phyloP scores from a whole-genome alignment of 2,329 filamentous ascomycete species.

The Plectosphaerella cucumerina region DNA sequence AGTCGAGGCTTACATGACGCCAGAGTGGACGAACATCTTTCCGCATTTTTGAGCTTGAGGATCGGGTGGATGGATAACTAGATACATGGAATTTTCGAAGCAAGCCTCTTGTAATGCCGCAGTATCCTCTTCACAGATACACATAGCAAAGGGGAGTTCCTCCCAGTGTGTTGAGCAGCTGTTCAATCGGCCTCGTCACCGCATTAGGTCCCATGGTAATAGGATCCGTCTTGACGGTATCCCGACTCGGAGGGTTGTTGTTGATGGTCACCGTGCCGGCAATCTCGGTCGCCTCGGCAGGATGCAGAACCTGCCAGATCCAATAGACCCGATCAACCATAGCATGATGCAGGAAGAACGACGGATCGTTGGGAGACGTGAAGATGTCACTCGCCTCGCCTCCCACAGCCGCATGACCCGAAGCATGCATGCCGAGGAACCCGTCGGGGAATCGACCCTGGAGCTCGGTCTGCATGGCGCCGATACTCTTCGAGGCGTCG shows the following conservation, averaged over 20 bases:
- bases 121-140: slow-evolving; percentile 11
- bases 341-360: slow-evolving; percentile 19
- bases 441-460: slow-evolving; percentile 22
- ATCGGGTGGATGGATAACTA: background rate
- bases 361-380: slow-evolving; percentile 18
- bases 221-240: slow-evolving; percentile 17
- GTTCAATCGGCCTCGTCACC: slow-evolving; percentile 20
- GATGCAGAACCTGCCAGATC: slow-evolving; percentile 20
- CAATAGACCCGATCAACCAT: slow-evolving; percentile 21
- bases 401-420: slow-evolving; percentile 22
- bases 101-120: too few relatives aligned
- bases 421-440: background rate
- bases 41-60: slow-evolving; percentile 12
- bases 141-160: slow-evolving; percentile 29
- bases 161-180: slow-evolving; percentile 24
- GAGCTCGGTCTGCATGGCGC: slow-evolving; percentile 22
- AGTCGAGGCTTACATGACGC: slow-evolving; percentile 13
- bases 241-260: slow-evolving; percentile 15
- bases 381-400: slow-evolving; percentile 18
- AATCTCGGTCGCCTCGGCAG: slow-evolving; percentile 9
- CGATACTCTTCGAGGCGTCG: slow-evolving; percentile 10
- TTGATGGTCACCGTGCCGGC: slow-evolving; percentile 15
- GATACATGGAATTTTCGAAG: too few relatives aligned
- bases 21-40: slow-evolving; percentile 17
- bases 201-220: slow-evolving; percentile 21